Evolutionary conservation across 2,329 filamentous ascomycete species (phyloP), one percentile per base, ranked within the genome.

Genomic region (Coleophoma crateriformis): DNA sequence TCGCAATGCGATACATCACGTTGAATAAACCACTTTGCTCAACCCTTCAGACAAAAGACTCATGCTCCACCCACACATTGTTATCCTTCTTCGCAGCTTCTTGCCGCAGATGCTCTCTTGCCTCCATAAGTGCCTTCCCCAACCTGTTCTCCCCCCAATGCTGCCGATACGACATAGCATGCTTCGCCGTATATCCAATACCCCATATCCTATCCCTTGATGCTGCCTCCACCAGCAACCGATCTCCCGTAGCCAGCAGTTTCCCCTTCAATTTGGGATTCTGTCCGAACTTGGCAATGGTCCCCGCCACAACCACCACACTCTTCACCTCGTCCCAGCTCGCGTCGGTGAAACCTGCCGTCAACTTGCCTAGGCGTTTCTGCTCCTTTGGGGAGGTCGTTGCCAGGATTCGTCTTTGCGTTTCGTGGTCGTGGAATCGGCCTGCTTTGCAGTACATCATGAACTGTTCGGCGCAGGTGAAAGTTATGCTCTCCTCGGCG

Each of bases 361-460:
- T 61, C 8, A 47, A 33, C 15, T 59, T 57, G 14, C 62, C 67
- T 1, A 68, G 58, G 3, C 40, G 47, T 45, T 65, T 68, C 45
- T 67, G 63, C 44, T 61, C 54, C 45, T 61, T 63, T 1, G 64
- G 62, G 20, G 53, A 54, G 0, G 42, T n/a, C 1, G 61, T 62
- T 2, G 53, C 57, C 22, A 67, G 57, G 22, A 68, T 51, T 14
- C 34, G 54, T 17, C 48, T 46, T 44, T 61, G 58, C 2, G 55
- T 51, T 4, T 47, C 49, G 14, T 32, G 45, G 55, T 71, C 67
- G 49, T 54, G 44, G 52, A 71, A 71, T 7, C 61, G 61, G 10
- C 58, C 59, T 6, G 68, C 68, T 57, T 71, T 70, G 62, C 66
- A 67, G 54, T 64, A 70, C 69, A 69, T 71, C 67, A 71, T 71